Percentiles rank a stretch among this genome's conserved stretches.
These are phyloP conservation scores for Biscogniauxia marginata DNA, from an alignment of 2,329 filamentous ascomycete species.

Conservation along the genomic window DNA sequence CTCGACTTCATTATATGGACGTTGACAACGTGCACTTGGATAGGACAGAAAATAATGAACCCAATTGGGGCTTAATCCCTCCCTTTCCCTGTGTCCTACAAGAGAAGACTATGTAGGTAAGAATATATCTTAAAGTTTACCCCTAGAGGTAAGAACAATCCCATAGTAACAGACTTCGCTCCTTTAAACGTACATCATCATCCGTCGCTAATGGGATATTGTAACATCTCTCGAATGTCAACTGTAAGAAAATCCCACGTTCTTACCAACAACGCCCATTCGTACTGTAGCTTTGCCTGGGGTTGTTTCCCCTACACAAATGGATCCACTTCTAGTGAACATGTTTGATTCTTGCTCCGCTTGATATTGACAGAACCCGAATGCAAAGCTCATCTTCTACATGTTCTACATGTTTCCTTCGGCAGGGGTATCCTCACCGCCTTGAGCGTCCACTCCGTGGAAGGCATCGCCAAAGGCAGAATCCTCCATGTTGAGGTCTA, in stretches of 20 bases:
- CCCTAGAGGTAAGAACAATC: background rate
- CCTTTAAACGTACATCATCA: background rate
- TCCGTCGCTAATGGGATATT: background rate
- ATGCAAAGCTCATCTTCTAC: background rate
- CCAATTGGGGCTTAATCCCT: background rate
- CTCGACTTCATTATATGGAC: no score
- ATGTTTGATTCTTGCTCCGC: background rate
- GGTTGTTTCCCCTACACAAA: background rate
- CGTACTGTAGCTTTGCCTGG: background rate
- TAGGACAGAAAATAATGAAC: background rate
- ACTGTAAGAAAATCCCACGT: background rate
- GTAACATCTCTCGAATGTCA: background rate
- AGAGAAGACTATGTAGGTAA: background rate
- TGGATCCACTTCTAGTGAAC: background rate
- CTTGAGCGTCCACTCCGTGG: constrained; percentile 54
- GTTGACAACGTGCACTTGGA: no score
- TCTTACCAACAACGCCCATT: background rate
- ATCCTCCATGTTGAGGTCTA: constrained; percentile 66
- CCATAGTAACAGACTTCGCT: background rate
- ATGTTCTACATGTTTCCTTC: constrained; percentile 28
- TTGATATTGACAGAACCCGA: background rate
- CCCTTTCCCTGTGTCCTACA: background rate
- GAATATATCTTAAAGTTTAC: background rate
- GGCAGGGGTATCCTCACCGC: constrained; percentile 27
- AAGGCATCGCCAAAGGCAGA: constrained; percentile 84